These are phyloP conservation scores for Claviceps sorghi DNA, from an alignment of 2,329 filamentous ascomycete species.

Conservation along the genomic window DNA sequence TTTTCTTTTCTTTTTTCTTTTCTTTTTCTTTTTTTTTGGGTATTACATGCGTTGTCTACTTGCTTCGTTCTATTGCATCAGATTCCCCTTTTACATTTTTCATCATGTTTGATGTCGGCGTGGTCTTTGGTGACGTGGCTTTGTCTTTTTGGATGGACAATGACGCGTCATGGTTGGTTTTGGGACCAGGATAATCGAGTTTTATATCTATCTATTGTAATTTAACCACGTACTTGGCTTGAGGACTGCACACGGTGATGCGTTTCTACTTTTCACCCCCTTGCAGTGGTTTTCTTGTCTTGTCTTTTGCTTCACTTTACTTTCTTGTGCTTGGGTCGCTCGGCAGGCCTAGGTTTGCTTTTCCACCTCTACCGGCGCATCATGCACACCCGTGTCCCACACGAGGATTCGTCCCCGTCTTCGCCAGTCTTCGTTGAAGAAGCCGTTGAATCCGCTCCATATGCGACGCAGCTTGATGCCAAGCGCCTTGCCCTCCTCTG, in stretches of 20 bases:
- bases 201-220: no score
- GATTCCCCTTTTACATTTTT: neutral
- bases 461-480: slow-evolving; percentile 30
- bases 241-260: no score
- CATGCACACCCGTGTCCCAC: slow-evolving; percentile 36
- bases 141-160: no score
- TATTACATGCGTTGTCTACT: neutral
- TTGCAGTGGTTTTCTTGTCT: no score
- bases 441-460: slow-evolving; percentile 45
- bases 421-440: slow-evolving; percentile 48
- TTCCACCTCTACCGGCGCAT: no score
- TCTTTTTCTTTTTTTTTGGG: neutral
- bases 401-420: slow-evolving; percentile 42
- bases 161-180: no score
- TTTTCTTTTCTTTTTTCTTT: neutral
- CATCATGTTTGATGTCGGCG: neutral
- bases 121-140: neutral
- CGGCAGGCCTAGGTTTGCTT: no score
- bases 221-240: no score
- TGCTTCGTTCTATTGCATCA: neutral
- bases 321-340: no score
- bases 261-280: no score
- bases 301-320: no score
- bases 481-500: slow-evolving; percentile 23
- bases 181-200: no score